Evolutionary conservation across 2,329 filamentous ascomycete genomes (phyloP).

Genomic region (Alternaria tenuissima): DNA sequence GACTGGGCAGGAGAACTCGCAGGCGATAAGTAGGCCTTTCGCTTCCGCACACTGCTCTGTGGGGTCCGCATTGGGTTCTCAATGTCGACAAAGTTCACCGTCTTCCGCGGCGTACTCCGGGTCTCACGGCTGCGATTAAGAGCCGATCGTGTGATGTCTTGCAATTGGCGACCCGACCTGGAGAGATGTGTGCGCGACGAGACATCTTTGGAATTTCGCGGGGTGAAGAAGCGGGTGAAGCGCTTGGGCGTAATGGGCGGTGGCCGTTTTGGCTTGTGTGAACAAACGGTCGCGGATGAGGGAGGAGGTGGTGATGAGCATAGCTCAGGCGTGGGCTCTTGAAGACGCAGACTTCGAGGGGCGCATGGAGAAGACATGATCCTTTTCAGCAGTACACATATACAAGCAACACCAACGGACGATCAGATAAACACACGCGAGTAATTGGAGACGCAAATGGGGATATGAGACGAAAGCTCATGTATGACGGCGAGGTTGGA

Average conservation of each 20-base stretch:
- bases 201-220: slow-evolving; percentile 48
- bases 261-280: slow-evolving; percentile 55
- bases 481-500: slow-evolving; percentile 19
- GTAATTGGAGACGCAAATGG: slow-evolving; percentile 5
- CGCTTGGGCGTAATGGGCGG: slow-evolving; percentile 62
- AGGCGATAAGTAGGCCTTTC: slow-evolving; percentile 53
- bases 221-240: slow-evolving; percentile 62
- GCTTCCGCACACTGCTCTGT: slow-evolving; percentile 43
- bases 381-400: slow-evolving; percentile 15
- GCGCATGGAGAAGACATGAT: slow-evolving; percentile 42
- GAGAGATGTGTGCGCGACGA: slow-evolving; percentile 39
- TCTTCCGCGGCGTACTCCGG: slow-evolving; percentile 48
- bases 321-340: slow-evolving; percentile 47
- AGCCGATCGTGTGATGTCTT: slow-evolving; percentile 59
- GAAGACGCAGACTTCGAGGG: slow-evolving; percentile 30
- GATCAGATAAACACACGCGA: slow-evolving; percentile 8
- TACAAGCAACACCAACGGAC: slow-evolving; percentile 14
- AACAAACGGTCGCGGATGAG: slow-evolving; percentile 36
- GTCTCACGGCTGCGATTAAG: slow-evolving; percentile 50
- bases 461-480: slow-evolving; percentile 16
- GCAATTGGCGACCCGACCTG: slow-evolving; percentile 56
- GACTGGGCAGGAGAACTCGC: slow-evolving; percentile 52
- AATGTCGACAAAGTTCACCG: slow-evolving; percentile 50
- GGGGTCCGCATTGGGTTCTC: slow-evolving; percentile 44
- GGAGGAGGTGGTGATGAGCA: slow-evolving; percentile 51